Evolutionary conservation across 106 monocot genomes (phyloP).

Genomic region (Dendrobium chrysotoxum): DNA sequence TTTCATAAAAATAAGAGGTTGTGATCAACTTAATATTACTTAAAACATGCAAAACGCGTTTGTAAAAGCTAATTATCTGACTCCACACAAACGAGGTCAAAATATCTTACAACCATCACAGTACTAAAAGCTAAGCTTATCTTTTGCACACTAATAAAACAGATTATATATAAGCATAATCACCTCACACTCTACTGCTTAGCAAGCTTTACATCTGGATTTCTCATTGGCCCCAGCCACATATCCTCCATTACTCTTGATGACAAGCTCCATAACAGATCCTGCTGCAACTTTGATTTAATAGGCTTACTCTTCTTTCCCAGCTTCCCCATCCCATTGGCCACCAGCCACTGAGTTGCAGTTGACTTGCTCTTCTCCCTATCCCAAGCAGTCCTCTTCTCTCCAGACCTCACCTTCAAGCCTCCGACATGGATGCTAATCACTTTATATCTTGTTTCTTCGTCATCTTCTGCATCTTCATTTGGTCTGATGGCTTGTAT

Average conservation of each 20-base stretch:
- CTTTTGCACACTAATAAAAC: too few species aligned
- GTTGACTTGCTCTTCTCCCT: neutral
- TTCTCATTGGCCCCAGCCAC: neutral
- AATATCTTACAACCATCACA: too few species aligned
- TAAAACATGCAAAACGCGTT: too few species aligned
- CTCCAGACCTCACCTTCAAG: neutral
- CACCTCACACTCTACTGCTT: neutral
- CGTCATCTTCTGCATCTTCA: neutral
- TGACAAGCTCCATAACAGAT: neutral
- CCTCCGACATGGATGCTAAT: neutral
- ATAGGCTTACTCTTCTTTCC: neutral
- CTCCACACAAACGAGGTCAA: too few species aligned
- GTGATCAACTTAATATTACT: too few species aligned
- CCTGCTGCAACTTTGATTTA: constrained; percentile 3
- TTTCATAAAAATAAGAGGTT: too few species aligned
- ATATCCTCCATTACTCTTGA: neutral
- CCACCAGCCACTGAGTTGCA: neutral
- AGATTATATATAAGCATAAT: too few species aligned
- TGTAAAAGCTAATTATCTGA: too few species aligned
- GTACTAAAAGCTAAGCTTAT: too few species aligned
- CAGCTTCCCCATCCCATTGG: neutral
- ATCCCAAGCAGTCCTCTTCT: neutral
- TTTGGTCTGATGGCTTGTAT: neutral
- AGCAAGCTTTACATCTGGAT: neutral
- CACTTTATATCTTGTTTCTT: neutral